Conservation (phyloP, 202 grass and related monocot genomes). For the Eragrostis tef region DNA sequence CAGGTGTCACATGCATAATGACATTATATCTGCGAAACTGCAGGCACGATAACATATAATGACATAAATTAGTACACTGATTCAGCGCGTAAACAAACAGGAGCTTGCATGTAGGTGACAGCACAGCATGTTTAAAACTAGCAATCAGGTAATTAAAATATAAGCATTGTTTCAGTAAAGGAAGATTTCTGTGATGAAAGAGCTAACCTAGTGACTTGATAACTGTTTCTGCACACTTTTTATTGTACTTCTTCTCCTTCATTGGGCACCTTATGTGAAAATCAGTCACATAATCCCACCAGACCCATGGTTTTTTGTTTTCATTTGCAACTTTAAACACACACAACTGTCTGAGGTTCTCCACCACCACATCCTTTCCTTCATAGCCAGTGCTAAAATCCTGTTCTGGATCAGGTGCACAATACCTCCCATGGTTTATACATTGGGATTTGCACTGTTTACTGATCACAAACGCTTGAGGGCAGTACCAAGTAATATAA, state of each 20-base stretch:
- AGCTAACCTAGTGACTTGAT: conserved; percentile 85
- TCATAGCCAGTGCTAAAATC: conserved; percentile 91
- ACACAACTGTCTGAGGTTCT: conserved; percentile 94
- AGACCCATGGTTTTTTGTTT: conserved; percentile 74
- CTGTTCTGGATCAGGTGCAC: conserved; percentile 90
- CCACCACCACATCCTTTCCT: conserved; percentile 89
- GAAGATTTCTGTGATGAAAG: conserved; percentile 3
- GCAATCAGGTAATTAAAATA: neutral
- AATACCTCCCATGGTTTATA: conserved; percentile 94
- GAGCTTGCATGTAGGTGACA: neutral
- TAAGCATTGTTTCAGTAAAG: conserved; percentile 7
- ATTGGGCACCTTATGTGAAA: conserved; percentile 97
- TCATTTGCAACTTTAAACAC: conserved; percentile 85
- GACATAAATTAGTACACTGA: neutral
- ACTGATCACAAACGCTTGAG: conserved; percentile 83
- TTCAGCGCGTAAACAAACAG: conserved; percentile 12
- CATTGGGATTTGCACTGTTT: conserved; percentile 92
- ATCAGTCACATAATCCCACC: conserved; percentile 99
- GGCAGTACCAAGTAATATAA: conserved; percentile 99
- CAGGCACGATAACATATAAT: conserved; percentile 14
- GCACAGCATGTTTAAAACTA: conserved; percentile 18
- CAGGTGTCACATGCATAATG: neutral
- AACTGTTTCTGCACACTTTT: conserved; percentile 78
- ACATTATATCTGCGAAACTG: conserved; percentile 13
- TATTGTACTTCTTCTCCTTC: conserved; percentile 97